Evolutionary conservation across 2,329 filamentous ascomycete genomes (phyloP), one percentile per base, ranked within the genome.

Genomic region (Colletotrichum gigasporum): DNA sequence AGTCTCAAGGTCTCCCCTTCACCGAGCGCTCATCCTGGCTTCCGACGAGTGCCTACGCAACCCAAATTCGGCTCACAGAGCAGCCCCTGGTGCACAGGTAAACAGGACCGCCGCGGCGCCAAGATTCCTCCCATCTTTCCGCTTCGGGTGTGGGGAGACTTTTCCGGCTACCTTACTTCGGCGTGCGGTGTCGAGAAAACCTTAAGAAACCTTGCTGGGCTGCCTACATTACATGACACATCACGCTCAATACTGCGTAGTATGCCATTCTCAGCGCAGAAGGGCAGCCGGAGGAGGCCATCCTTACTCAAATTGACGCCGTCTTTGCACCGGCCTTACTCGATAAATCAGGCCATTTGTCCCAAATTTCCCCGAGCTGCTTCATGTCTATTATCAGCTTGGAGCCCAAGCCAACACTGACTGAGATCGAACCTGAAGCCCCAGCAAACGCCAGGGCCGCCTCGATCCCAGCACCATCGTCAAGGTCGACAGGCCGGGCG

Each of bases 281-380:
- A 32, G 56, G 28, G 41, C 41, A 34, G 42, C n/a, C 39, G 24
- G n/a, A 45, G 6, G 41, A 61, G 26, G 34, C 48, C 56, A 18
- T 52, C 48, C 32, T 61, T 26, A 50, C 50, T 58, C 59, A 14
- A 18, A 14, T 16, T 22, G 35, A 44, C 22, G 45, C 11, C 37
- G n/a, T 18, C 14, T 20, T 28, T 39, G 28, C 42, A 10, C 6
- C 37, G 6, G 20, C 24, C 41, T 39, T 54, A 48, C 48, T 50
- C 56, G 42, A 35, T 10, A 42, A 57, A 61, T 35, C 56, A 61
- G 55, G 22, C 50, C 42, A 62, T 44, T 50, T 34, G n/a, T 16
- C 34, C n/a, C 14, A 11, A 39, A 48, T 50, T 14, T 14, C 16
- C 22, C 5, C 30, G 16, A n/a, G 30, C 11, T 32, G 55, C 41